A percentile compares a stretch with the other conserved stretches of the same genome.
Evolutionary conservation across 2,329 filamentous ascomycete species (phyloP).

Genomic region (Arachnomyces sp.): DNA sequence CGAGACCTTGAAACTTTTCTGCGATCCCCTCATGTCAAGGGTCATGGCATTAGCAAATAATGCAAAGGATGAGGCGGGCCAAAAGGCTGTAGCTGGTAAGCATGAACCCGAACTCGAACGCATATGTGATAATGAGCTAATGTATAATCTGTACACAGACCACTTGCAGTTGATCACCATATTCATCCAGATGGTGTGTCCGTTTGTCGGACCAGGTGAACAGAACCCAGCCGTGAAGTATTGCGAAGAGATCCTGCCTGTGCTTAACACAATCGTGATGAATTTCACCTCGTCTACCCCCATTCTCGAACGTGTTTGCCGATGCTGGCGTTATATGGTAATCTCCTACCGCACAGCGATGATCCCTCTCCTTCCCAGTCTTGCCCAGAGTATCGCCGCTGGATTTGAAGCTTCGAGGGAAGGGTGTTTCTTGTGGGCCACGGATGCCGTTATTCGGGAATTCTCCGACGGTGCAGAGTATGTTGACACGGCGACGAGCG

Average conservation of each 20-base stretch:
- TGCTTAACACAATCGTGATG: conserved; percentile 77
- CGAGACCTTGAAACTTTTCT: conserved; percentile 81
- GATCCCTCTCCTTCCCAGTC: conserved; percentile 70
- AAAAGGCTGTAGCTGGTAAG: conserved; percentile 75
- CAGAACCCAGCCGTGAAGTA: conserved; percentile 92
- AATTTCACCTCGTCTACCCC: conserved; percentile 80
- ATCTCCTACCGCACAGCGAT: conserved; percentile 90
- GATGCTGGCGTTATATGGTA: conserved; percentile 95
- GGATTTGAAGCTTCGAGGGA: conserved; percentile 82
- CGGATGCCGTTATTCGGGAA: conserved; percentile 86
- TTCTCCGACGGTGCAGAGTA: conserved; percentile 86
- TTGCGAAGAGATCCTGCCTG: conserved; percentile 86
- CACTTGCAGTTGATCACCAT: conserved; percentile 87
- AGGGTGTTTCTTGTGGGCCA: conserved; percentile 98
- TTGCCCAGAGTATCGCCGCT: conserved; percentile 80
- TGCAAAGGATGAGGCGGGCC: conserved; percentile 73
- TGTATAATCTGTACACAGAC: conserved; percentile 45
- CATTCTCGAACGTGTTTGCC: conserved; percentile 86
- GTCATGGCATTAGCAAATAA: conserved; percentile 81
- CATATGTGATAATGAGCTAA: conserved; percentile 11
- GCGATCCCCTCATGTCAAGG: conserved; percentile 78
- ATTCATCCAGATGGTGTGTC: conserved; percentile 72
- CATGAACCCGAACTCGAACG: conserved; percentile 2
- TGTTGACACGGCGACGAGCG: conserved; percentile 71
- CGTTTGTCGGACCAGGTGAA: conserved; percentile 62